Conservation (phyloP, 495 filamentous ascomycete genomes). For the Neurospora sp. region DNA sequence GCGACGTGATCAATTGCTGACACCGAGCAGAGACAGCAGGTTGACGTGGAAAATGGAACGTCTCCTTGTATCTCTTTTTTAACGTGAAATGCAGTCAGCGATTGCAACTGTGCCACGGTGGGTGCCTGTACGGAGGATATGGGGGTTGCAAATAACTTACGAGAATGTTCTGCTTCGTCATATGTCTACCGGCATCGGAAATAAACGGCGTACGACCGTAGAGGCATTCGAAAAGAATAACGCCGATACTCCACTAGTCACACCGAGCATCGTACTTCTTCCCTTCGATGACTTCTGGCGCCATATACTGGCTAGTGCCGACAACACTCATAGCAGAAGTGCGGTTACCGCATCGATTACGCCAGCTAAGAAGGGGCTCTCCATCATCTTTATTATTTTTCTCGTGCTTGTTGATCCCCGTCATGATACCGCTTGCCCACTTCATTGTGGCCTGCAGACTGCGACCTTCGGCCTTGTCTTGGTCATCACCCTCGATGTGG, state of each 20-base stretch:
- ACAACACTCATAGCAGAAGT: conserved; percentile 76
- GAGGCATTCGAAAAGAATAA: conserved; percentile 89
- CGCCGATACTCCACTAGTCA: conserved; percentile 93
- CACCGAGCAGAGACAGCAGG: conserved; percentile 49
- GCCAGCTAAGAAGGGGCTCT: conserved; percentile 62
- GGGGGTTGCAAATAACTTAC: conserved; percentile 34
- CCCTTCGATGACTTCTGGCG: conserved; percentile 80
- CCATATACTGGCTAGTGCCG: conserved; percentile 96
- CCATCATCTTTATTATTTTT: conserved; percentile 20
- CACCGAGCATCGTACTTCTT: conserved; percentile 82
- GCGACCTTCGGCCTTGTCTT: conserved; percentile 52
- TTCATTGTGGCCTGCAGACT: conserved; percentile 38
- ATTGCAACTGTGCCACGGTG: not conserved
- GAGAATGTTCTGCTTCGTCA: conserved; percentile 73
- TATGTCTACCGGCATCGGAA: conserved; percentile 58
- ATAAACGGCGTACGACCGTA: conserved; percentile 89
- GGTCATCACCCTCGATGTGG: conserved; percentile 59
- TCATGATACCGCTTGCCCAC: conserved; percentile 35
- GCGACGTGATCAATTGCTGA: conserved; percentile 60
- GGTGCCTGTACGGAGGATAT: conserved; percentile 4
- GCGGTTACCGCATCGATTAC: conserved; percentile 64
- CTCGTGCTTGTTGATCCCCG: conserved; percentile 42
- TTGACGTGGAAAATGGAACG: conserved; percentile 55
- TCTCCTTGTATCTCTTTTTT: conserved; percentile 33
- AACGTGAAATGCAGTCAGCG: not conserved